Evolutionary conservation across 192 early-diverging fungal species (phyloP).

Genomic region (Podila verticillata): DNA sequence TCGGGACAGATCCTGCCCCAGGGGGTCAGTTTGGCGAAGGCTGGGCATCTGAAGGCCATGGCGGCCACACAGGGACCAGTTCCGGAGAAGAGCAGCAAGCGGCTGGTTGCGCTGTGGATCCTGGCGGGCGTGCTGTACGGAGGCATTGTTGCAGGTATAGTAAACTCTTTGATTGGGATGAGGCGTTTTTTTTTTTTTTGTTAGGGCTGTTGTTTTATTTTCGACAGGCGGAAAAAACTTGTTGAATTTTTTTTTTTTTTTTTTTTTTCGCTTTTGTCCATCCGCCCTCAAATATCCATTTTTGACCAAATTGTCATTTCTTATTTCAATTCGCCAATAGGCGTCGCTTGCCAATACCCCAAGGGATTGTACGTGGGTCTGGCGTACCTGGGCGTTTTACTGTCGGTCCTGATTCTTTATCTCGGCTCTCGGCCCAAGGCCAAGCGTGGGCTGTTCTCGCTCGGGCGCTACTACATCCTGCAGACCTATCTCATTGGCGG

Average conservation of each 20-base stretch:
- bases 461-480: slow-evolving; percentile 39
- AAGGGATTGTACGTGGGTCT: slow-evolving; percentile 40
- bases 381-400: slow-evolving; percentile 10
- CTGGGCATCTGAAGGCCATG: slow-evolving; percentile 14
- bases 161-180: too few species aligned
- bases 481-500: slow-evolving; percentile 42
- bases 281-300: too few species aligned
- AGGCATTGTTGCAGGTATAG: slow-evolving; percentile 46
- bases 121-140: slow-evolving; percentile 36
- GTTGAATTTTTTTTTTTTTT: not conserved
- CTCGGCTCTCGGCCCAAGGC: not conserved
- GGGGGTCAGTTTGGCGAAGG: slow-evolving; percentile 1
- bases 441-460: slow-evolving; percentile 11
- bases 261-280: not conserved
- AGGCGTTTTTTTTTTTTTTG: too few species aligned
- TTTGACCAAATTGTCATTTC: too few species aligned
- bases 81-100: slow-evolving; percentile 11
- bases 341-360: slow-evolving; percentile 47
- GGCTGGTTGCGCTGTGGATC: slow-evolving; percentile 26
- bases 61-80: not conserved
- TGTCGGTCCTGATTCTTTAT: slow-evolving; percentile 8
- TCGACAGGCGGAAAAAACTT: not conserved
- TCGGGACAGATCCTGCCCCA: slow-evolving; percentile 45
- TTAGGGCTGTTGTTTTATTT: too few species aligned
- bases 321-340: slow-evolving; percentile 8